phyloP scores from a whole-genome alignment of 2,329 filamentous ascomycete genomes.

The Aspergillus hiratsukae region DNA sequence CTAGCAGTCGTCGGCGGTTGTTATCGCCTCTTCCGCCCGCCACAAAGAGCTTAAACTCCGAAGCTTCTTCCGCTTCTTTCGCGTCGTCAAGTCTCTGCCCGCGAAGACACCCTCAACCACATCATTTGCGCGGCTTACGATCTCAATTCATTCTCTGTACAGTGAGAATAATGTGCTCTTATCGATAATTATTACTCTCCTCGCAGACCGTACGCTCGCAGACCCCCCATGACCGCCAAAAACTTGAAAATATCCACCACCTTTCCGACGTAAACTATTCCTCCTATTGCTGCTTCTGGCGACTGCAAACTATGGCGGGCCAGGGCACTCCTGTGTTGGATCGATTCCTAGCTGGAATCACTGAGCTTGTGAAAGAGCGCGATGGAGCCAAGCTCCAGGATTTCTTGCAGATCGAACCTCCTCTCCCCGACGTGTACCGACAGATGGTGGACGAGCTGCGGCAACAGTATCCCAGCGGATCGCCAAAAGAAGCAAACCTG shows the following conservation, averaged over 20 bases:
- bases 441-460: slow-evolving; percentile 65
- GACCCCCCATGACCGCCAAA: background rate
- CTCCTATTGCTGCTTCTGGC: background rate
- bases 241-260: background rate
- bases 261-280: background rate
- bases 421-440: slow-evolving; percentile 62
- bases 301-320: slow-evolving; percentile 14
- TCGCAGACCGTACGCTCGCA: background rate
- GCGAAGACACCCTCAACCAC: background rate
- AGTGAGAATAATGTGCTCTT: background rate
- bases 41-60: background rate
- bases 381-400: slow-evolving; percentile 63
- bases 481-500: slow-evolving; percentile 52
- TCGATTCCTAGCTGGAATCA: slow-evolving; percentile 64
- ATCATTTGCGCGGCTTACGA: background rate
- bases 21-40: no score
- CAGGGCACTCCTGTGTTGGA: slow-evolving; percentile 57
- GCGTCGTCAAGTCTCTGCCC: background rate
- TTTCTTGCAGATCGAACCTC: slow-evolving; percentile 72
- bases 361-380: slow-evolving; percentile 56
- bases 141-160: background rate
- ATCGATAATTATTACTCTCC: background rate
- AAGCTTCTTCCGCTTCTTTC: background rate
- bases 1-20: no score
- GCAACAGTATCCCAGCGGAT: slow-evolving; percentile 48